phyloP scores from a whole-genome alignment of 2,329 filamentous ascomycete genomes.

The Aureobasidium uvarum region DNA sequence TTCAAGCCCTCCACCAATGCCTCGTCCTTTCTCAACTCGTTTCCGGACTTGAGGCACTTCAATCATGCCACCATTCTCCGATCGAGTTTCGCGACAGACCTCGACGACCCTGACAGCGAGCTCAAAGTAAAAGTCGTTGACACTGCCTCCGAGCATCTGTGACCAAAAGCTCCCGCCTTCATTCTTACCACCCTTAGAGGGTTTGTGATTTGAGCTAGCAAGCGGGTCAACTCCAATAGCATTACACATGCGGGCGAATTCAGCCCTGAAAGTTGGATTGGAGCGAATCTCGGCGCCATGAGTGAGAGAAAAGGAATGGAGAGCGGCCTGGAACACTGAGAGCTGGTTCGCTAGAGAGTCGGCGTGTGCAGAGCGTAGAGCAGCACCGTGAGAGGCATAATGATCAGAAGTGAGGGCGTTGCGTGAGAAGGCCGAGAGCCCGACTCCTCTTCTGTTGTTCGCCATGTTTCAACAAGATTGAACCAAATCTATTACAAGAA shows the following conservation, averaged over 20 bases:
- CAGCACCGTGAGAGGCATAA: conserved; percentile 85
- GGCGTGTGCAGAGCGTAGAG: conserved; percentile 79
- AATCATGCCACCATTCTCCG: conserved; percentile 90
- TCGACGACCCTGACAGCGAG: conserved; percentile 94
- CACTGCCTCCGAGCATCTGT: conserved; percentile 82
- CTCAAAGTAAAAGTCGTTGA: conserved; percentile 99
- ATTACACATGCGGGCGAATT: conserved; percentile 98
- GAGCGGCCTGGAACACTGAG: conserved; percentile 88
- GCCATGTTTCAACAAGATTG: conserved; percentile 38
- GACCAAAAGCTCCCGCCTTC: conserved; percentile 76
- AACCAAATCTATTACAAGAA: not conserved
- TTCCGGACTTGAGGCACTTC: conserved; percentile 78
- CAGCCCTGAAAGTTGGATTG: conserved; percentile 89
- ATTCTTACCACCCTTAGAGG: conserved; percentile 43
- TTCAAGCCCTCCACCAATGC: conserved; percentile 74
- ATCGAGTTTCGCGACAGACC: conserved; percentile 79
- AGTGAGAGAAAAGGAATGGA: conserved; percentile 92
- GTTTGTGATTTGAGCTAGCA: conserved; percentile 52
- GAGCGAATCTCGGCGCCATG: conserved; percentile 96
- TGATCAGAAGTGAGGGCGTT: conserved; percentile 80
- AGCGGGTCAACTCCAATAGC: conserved; percentile 95
- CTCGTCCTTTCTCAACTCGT: conserved; percentile 67
- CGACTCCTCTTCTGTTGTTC: conserved; percentile 70
- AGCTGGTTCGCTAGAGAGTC: conserved; percentile 88
- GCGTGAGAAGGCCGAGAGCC: conserved; percentile 85